Conservation (phyloP, 2,329 filamentous ascomycete species). For the Calonectria hawksworthii region DNA sequence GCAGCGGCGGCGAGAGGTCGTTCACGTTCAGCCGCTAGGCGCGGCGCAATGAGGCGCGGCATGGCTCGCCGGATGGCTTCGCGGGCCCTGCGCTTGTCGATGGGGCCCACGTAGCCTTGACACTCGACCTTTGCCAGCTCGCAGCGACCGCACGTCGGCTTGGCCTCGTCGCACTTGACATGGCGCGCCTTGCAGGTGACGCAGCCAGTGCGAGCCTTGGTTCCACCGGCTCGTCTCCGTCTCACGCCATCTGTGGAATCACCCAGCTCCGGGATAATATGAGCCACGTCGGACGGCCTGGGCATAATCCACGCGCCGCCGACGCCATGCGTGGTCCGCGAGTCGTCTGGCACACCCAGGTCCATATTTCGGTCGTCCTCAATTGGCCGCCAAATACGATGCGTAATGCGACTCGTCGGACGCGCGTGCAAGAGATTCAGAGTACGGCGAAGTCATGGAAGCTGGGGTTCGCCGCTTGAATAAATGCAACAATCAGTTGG, state of each 20-base stretch:
- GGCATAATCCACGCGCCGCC: slow-evolving; percentile 4
- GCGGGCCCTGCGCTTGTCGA: background rate
- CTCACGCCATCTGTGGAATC: background rate
- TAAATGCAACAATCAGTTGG: slow-evolving; percentile 1
- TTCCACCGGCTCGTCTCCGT: background rate
- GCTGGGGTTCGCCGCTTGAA: slow-evolving; percentile 1
- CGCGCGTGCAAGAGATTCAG: background rate
- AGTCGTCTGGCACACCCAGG: background rate
- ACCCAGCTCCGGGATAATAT: background rate
- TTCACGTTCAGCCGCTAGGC: background rate
- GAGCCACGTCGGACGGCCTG: background rate
- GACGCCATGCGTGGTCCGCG: background rate
- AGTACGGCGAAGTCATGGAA: background rate
- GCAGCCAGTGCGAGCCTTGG: slow-evolving; percentile 7
- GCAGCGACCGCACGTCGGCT: background rate
- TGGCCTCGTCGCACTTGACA: slow-evolving; percentile 13
- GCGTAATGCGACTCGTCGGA: background rate
- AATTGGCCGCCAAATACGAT: background rate
- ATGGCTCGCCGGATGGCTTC: background rate
- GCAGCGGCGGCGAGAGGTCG: background rate
- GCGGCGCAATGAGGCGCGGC: background rate
- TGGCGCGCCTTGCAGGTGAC: slow-evolving; percentile 8
- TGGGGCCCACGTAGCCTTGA: background rate
- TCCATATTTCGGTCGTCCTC: background rate
- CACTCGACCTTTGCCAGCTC: background rate